Evolutionary conservation across 2,329 filamentous ascomycete species (phyloP), one percentile per base, ranked within the genome.

Genomic region (Aspergillus neoniger): DNA sequence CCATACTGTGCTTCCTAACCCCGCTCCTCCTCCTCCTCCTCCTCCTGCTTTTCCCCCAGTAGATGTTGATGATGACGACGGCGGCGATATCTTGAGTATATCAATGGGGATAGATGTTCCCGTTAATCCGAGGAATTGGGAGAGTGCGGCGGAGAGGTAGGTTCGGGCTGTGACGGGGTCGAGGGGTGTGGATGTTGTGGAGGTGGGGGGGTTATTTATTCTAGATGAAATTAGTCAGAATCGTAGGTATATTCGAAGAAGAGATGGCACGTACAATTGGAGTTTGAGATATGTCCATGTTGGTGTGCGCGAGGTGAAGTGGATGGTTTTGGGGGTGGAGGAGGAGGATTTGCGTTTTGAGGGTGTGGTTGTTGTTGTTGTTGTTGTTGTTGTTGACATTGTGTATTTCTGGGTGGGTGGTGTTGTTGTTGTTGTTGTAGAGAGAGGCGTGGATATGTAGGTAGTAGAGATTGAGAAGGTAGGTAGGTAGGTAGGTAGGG

Each of bases 81-180:
- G 28, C 0, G 62, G 47, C 1, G 47, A 69, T 17, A 79, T 66
- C 49, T 80, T 79, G 14, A 82, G 67, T 36, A 82, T 79, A 59
- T 83, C 81, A 53, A 82, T 72, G 2, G 79, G 68, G 41, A 82
- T 81, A 14, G 79, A 72, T 3, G 79, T 78, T 15, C 81, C 81
- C 4, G 75, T 74, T 7, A 81, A 60, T 1, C 81, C 81, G 48
- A 82, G 76, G 66, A 79, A 81, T 67, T 81, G 79, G 19, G 76
- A 75, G 1, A 83, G 72, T 1, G 80, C 80, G 44, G 79, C 72
- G 51, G 74, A 76, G 53, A 82, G 75, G 64, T 81, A 74, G 28
- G 77, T 77, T 59, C 76, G 76, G 23, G 77, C 74, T n/a, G 79
- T 81, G 62, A 82, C 73, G n/a, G 76, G 67, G 65, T 82, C 80